Evolutionary conservation across 768 basidiomycete species (phyloP), one percentile per base, ranked within the genome.

Genomic region (Phylloporus rhodoxanthus): DNA sequence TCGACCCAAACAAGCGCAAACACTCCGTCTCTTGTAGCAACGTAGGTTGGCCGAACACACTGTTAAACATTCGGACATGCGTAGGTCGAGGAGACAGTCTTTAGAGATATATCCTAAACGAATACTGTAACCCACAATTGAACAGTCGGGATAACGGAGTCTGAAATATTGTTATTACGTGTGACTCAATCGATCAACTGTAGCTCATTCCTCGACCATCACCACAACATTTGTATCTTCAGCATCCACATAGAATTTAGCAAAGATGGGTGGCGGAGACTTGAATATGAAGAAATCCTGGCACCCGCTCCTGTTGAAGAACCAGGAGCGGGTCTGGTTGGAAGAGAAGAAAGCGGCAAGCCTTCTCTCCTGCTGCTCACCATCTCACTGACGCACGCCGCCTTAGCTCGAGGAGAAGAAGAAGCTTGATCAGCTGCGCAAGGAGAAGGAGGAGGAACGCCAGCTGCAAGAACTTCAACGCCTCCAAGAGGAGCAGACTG

Each of bases 211-310:
- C 43, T 50, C 42, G 36, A 47, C 45, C 50, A 30, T 30, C 45
- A 51, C 51, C 14, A 50, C 51, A n/a, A 55, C 42, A 38, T 48
- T 20, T 43, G 42, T 13, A 38, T 32, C 45, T 43, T 29, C 28
- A 44, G n/a, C 50, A 13, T 51, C 39, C 33, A 21, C 58, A 6
- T 48, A 50, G 49, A 61, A 64, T 44, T 53, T 48, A 63, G 58
- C 60, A 77, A 96, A 86, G 62, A 97, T 97, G 94, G 94, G 94
- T 82, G 93, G 94, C 51, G 94, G 89, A 53, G 94, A 97, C 70
- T 77, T 97, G 67, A 98, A 98, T 65, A 98, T 98, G 94, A 96
- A 90, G 72, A 95, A 96, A 80, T 93, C 91, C 56, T 97, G 94
- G 94, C 94, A 97, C 68, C 94, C 94, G 79, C 84, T 93, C 78